A percentile compares a stretch with the other conserved stretches of the same genome.
These are phyloP conservation scores for Diaporthe sp. DNA, from an alignment of 2,329 filamentous ascomycete species.

Conservation along the genomic window DNA sequence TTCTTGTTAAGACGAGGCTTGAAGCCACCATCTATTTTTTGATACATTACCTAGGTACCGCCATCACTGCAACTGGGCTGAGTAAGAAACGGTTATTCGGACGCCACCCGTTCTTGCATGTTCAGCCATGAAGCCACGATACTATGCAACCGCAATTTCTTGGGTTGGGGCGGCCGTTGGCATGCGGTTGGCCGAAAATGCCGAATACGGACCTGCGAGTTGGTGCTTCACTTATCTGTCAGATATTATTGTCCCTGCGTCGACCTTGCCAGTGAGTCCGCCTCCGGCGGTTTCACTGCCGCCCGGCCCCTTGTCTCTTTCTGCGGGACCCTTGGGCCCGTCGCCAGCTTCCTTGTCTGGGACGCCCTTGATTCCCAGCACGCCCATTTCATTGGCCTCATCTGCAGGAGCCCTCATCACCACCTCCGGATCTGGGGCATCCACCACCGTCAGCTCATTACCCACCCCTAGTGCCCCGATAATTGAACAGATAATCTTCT, in stretches of 20 bases:
- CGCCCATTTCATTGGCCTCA: no score
- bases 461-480: background rate
- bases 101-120: background rate
- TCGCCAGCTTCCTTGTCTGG: background rate
- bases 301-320: no score
- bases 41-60: no score
- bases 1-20: no score
- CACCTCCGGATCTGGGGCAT: no score
- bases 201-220: background rate
- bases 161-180: background rate
- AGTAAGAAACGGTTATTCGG: background rate
- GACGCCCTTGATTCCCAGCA: background rate
- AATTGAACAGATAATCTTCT: background rate
- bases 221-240: constrained; percentile 2
- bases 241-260: background rate
- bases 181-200: background rate
- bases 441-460: background rate
- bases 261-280: background rate
- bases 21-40: no score
- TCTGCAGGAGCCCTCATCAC: background rate
- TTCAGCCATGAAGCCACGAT: background rate
- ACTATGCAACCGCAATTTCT: background rate
- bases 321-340: no score
- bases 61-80: background rate
- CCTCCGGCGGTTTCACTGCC: no score